Conservation (phyloP, 1,139 yeast genomes). For the Candida mesenterica region DNA sequence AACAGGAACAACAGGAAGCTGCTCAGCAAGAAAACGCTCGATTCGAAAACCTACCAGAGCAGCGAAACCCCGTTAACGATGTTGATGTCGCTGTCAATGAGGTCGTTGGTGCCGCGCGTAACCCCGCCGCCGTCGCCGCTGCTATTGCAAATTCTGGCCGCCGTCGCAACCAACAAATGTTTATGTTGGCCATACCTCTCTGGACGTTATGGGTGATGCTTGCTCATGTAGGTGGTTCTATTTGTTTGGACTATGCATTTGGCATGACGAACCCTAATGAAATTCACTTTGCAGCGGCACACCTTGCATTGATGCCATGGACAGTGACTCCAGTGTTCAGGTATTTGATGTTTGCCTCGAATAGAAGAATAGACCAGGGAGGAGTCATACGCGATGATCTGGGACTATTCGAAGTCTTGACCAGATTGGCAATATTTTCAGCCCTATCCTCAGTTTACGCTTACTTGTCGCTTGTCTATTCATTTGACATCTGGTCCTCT, state of each 20-base stretch:
- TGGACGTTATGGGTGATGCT: background rate
- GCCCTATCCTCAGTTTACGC: background rate
- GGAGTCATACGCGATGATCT: slow-evolving; percentile 3
- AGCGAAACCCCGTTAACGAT: background rate
- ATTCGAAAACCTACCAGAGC: background rate
- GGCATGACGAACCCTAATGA: background rate
- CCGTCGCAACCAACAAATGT: background rate
- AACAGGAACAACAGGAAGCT: background rate
- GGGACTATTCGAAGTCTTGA: slow-evolving; percentile 3
- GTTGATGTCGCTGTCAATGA: background rate
- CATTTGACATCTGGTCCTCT: slow-evolving; percentile 1
- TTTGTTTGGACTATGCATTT: background rate
- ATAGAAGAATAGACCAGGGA: slow-evolving; percentile 3
- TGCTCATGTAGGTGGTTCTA: background rate
- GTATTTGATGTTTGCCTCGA: slow-evolving; percentile 3
- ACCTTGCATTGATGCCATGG: slow-evolving; percentile 5
- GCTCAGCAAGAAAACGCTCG: too few species aligned
- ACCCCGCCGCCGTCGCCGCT: background rate
- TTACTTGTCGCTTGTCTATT: background rate
- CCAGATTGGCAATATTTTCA: slow-evolving; percentile 3
- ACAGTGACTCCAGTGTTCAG: slow-evolving; percentile 5
- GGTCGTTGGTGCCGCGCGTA: background rate
- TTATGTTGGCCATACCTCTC: slow-evolving; percentile 2
- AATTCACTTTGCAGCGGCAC: background rate
- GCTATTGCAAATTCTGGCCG: background rate